phyloP scores from a whole-genome alignment of 805 yeast genomes.

The Schizosaccharomyces lindneri region DNA sequence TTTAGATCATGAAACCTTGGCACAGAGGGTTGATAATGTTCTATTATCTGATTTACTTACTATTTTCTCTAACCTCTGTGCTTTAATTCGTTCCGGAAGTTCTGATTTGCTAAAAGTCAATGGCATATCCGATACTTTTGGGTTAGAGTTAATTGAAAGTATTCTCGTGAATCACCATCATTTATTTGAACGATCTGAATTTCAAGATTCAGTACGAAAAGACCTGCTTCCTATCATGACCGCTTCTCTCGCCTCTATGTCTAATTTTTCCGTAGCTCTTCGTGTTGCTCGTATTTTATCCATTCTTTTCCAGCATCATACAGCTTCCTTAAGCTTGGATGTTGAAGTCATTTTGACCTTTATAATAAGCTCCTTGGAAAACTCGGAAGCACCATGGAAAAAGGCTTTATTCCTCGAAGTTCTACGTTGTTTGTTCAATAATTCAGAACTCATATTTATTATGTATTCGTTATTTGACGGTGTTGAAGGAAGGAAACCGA shows the following conservation, averaged over 20 bases:
- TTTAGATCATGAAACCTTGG: slow-evolving; percentile 8
- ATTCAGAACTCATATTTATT: not conserved
- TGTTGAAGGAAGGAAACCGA: not conserved
- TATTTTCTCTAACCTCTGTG: slow-evolving; percentile 49
- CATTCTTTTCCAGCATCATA: slow-evolving; percentile 16
- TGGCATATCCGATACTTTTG: slow-evolving; percentile 35
- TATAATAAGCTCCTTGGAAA: not conserved
- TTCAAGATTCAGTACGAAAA: slow-evolving; percentile 38
- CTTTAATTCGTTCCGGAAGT: slow-evolving; percentile 31
- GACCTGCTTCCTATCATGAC: slow-evolving; percentile 55
- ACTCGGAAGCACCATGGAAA: not conserved
- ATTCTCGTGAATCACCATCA: slow-evolving; percentile 18
- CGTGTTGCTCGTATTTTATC: slow-evolving; percentile 51
- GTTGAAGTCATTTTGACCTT: not conserved
- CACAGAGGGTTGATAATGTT: slow-evolving; percentile 7
- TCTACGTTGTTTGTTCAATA: not conserved
- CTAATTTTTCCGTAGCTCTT: slow-evolving; percentile 43
- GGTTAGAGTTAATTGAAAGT: slow-evolving; percentile 64
- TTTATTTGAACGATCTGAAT: slow-evolving; percentile 22
- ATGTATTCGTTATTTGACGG: not conserved
- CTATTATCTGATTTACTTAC: slow-evolving; percentile 45
- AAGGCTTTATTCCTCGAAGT: not conserved
- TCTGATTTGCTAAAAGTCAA: slow-evolving; percentile 29
- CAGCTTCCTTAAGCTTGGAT: not conserved
- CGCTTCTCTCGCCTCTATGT: slow-evolving; percentile 32